Conservation (phyloP, 148 eudicot species). For the Camellia sinensis region DNA sequence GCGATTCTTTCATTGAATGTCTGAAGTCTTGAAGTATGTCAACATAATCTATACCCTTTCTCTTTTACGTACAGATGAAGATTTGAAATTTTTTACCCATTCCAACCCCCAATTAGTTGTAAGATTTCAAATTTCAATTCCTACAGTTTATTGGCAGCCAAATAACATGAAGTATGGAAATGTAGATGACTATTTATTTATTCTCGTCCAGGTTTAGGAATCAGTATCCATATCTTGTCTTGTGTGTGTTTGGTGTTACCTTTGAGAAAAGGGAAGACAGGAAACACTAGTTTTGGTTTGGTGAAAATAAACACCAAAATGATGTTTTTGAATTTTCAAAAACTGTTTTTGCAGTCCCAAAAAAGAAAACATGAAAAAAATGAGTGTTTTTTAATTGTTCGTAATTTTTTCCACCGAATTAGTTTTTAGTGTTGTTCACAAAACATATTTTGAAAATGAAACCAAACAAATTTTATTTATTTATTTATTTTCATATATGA, state of each 20-base stretch:
- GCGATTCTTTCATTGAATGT: constrained; percentile 70
- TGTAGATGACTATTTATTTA: too few species aligned
- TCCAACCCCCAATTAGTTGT: not conserved
- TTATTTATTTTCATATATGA: not conserved
- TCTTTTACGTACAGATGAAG: not conserved
- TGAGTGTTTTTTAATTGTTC: too few species aligned
- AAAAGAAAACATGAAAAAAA: too few species aligned
- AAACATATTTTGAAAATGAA: too few species aligned
- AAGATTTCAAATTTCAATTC: not conserved
- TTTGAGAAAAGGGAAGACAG: not conserved
- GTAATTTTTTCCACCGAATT: too few species aligned
- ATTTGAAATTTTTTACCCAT: not conserved
- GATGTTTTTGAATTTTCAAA: not conserved
- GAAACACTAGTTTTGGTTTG: not conserved
- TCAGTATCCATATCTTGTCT: not conserved
- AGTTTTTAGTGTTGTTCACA: too few species aligned
- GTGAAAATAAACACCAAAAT: not conserved
- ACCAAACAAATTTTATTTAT: too few species aligned
- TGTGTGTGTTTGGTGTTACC: not conserved
- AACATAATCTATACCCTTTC: constrained; percentile 1
- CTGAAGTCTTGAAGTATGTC: constrained; percentile 7
- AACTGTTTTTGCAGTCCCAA: not conserved
- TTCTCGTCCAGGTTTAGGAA: not conserved
- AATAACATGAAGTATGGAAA: not conserved
- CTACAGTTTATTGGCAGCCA: not conserved